Evolutionary conservation across 805 yeast species (phyloP).

Genomic region (Suhomyces faveliae): DNA sequence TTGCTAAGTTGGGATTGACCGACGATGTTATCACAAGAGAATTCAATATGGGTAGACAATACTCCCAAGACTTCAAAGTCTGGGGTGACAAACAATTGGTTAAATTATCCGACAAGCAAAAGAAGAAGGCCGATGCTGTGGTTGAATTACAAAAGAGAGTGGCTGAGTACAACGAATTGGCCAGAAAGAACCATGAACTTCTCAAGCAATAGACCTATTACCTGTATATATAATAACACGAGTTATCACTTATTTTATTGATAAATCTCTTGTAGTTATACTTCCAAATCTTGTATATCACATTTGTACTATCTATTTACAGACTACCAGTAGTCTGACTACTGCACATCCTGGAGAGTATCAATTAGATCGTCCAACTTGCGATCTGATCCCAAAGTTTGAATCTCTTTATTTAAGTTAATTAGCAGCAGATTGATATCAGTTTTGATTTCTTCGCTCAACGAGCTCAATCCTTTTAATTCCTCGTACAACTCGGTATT

Average conservation of each 20-base stretch:
- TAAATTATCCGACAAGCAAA: slow-evolving; percentile 36
- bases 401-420: slow-evolving; percentile 20
- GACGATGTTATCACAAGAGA: slow-evolving; percentile 77
- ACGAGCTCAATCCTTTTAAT: slow-evolving; percentile 18
- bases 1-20: slow-evolving; percentile 82
- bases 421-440: slow-evolving; percentile 22
- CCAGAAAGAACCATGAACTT: slow-evolving; percentile 33
- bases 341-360: slow-evolving; percentile 1
- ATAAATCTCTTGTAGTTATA: not conserved
- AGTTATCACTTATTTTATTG: not conserved
- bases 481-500: slow-evolving; percentile 28
- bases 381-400: slow-evolving; percentile 5
- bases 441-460: slow-evolving; percentile 19
- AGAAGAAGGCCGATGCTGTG: slow-evolving; percentile 22
- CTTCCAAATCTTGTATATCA: not conserved
- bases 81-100: slow-evolving; percentile 73
- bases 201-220: slow-evolving; percentile 4
- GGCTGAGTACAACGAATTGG: slow-evolving; percentile 35
- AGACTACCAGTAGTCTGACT: not conserved
- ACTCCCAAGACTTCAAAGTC: slow-evolving; percentile 73
- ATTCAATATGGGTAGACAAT: slow-evolving; percentile 75
- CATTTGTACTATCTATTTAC: not conserved
- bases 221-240: slow-evolving; percentile 10
- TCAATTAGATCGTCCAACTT: slow-evolving; percentile 23
- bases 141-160: slow-evolving; percentile 41